These are phyloP conservation scores for Zymoseptoria passerinii DNA, from an alignment of 2,329 filamentous ascomycete species.

Conservation along the genomic window DNA sequence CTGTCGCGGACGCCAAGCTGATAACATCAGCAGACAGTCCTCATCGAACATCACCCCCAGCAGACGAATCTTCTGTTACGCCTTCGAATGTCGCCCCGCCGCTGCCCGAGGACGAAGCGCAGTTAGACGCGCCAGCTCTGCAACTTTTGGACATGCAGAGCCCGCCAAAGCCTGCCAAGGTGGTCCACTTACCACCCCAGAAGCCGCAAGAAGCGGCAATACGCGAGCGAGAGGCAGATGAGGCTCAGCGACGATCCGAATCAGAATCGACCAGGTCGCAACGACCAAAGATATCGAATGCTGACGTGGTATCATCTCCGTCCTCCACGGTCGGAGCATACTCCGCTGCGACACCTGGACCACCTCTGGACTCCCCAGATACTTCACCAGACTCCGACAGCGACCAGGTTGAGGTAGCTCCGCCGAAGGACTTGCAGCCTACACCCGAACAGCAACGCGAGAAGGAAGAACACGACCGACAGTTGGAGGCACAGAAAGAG, in stretches of 20 bases:
- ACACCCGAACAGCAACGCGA: constrained; percentile 32
- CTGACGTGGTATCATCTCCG: constrained; percentile 39
- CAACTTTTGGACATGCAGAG: constrained; percentile 19
- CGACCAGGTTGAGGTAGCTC: constrained; percentile 20
- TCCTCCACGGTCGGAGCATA: constrained; percentile 61
- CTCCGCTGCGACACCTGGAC: constrained; percentile 63
- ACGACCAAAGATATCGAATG: constrained; percentile 20
- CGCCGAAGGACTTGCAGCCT: constrained; percentile 27
- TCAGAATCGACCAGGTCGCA: constrained; percentile 30
- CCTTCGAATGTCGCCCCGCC: constrained; percentile 19
- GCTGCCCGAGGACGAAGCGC: constrained; percentile 21
- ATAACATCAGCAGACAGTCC: neutral
- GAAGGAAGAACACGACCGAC: constrained; percentile 48
- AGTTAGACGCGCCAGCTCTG: constrained; percentile 17
- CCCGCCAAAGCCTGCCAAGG: constrained; percentile 27
- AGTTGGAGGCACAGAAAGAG: constrained; percentile 43
- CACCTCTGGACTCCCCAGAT: constrained; percentile 42
- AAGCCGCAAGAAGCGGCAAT: constrained; percentile 43
- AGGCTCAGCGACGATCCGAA: constrained; percentile 32
- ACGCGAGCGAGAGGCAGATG: constrained; percentile 34
- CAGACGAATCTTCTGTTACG: constrained; percentile 7
- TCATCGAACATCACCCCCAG: constrained; percentile 1
- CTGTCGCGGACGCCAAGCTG: neutral
- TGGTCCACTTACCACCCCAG: constrained; percentile 42
- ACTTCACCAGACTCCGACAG: constrained; percentile 28